Conservation (phyloP, 768 basidiomycete species). For the Sporobolomyces roseus region DNA sequence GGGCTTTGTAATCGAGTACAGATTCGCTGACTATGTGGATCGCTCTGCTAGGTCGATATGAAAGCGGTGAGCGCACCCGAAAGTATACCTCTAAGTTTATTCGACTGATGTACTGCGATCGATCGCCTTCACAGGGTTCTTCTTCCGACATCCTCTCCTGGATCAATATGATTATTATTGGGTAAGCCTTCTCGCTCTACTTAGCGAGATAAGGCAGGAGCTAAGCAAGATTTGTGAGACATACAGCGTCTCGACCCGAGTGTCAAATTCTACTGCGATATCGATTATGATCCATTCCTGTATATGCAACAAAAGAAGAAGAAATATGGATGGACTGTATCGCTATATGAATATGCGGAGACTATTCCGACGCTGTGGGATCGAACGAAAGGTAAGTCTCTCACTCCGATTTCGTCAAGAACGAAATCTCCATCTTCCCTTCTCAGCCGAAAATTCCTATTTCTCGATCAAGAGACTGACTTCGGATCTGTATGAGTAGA, state of each 20-base stretch:
- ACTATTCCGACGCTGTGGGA: conserved; percentile 82
- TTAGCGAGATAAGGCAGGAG: conserved; percentile 56
- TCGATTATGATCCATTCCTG: conserved; percentile 66
- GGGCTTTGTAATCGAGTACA: too few species aligned
- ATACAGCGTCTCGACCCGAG: conserved; percentile 52
- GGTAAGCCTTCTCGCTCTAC: conserved; percentile 48
- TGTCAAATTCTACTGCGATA: conserved; percentile 59
- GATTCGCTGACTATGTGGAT: too few species aligned
- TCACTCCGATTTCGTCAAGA: background rate
- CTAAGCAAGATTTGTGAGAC: background rate
- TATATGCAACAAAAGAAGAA: conserved; percentile 76
- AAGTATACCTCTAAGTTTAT: too few species aligned
- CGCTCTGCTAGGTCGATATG: conserved; percentile 9
- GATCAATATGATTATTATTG: conserved; percentile 77
- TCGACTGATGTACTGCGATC: too few species aligned
- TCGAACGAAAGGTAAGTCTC: conserved; percentile 53
- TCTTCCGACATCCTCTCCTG: conserved; percentile 73
- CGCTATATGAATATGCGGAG: conserved; percentile 55
- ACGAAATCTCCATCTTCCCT: too few species aligned
- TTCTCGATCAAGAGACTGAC: conserved; percentile 41
- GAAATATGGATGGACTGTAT: conserved; percentile 63
- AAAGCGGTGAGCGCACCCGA: background rate
- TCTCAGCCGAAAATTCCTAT: conserved; percentile 48
- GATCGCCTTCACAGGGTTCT: conserved; percentile 57
- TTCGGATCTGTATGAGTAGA: conserved; percentile 51